A percentile compares a stretch with the other conserved stretches of the same genome.
Evolutionary conservation across 192 early-diverging fungal genomes (phyloP).

Genomic region (Coemansia sp.): DNA sequence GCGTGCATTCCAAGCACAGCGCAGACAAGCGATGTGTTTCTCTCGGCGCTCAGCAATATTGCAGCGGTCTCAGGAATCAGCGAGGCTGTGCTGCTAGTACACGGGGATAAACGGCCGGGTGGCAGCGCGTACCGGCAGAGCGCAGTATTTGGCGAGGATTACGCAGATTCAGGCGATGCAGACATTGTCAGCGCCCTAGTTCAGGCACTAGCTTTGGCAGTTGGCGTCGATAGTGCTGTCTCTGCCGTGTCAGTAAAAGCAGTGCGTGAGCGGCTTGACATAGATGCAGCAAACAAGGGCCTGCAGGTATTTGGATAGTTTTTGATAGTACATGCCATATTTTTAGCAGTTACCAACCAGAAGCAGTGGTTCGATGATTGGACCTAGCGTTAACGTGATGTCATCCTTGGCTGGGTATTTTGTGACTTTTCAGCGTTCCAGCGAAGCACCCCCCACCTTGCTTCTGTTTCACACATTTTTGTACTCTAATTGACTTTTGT

Average conservation of each 20-base stretch:
- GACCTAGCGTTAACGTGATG: neutral
- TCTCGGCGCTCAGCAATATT: conserved; percentile 26
- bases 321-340: neutral
- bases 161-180: conserved; percentile 24
- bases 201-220: conserved; percentile 12
- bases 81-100: conserved; percentile 19
- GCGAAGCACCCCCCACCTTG: neutral
- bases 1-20: conserved; percentile 13
- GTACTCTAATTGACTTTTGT: neutral
- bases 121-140: conserved; percentile 36
- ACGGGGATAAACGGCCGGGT: conserved; percentile 37
- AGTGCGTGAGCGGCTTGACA: conserved; percentile 25
- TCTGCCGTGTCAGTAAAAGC: conserved; percentile 3
- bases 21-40: conserved; percentile 26
- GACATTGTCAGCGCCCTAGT: conserved; percentile 17
- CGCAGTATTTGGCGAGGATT: conserved; percentile 38
- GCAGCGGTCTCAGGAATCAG: conserved; percentile 18
- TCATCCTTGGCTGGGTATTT: neutral
- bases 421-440: neutral
- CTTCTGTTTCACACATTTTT: neutral
- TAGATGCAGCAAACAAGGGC: conserved; percentile 8
- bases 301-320: conserved; percentile 1
- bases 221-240: neutral
- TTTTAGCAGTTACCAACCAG: neutral
- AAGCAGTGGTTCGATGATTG: neutral